Evolutionary conservation across 306 rosid genomes (phyloP).

Genomic region (Amphicarpaea edgeworthii): DNA sequence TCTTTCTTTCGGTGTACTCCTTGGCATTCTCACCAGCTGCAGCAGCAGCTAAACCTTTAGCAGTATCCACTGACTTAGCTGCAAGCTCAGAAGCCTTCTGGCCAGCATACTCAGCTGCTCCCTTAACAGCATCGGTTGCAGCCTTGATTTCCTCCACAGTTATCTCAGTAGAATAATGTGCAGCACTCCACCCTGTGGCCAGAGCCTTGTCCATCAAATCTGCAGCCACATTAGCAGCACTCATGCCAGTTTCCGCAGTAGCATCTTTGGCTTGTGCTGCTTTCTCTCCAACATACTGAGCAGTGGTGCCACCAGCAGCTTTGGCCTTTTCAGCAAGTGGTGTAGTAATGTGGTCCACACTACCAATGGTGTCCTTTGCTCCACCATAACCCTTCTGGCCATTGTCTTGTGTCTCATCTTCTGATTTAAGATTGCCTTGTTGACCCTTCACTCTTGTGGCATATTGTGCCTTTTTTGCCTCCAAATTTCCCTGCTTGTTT

Average conservation of each 20-base stretch:
- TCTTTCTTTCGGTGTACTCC: too few relatives aligned
- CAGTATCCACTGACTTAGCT: slow-evolving; percentile 54
- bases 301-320: slow-evolving; percentile 52
- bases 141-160: slow-evolving; percentile 68
- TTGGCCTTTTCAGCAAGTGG: slow-evolving; percentile 45
- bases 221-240: slow-evolving; percentile 54
- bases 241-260: slow-evolving; percentile 50
- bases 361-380: slow-evolving; percentile 37
- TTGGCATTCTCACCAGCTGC: too few relatives aligned
- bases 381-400: slow-evolving; percentile 44
- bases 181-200: slow-evolving; percentile 72
- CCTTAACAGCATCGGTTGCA: slow-evolving; percentile 55
- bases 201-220: slow-evolving; percentile 64
- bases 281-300: slow-evolving; percentile 29
- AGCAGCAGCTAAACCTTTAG: slow-evolving; percentile 44
- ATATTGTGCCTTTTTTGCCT: slow-evolving; percentile 21
- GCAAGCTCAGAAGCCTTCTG: slow-evolving; percentile 61
- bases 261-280: slow-evolving; percentile 45
- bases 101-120: slow-evolving; percentile 62
- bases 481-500: slow-evolving; percentile 35
- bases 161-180: slow-evolving; percentile 57
- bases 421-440: slow-evolving; percentile 3
- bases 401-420: slow-evolving; percentile 26
- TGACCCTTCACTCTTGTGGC: slow-evolving; percentile 30
- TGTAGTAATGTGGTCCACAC: neutral